These are phyloP conservation scores for Rhodotorula sp. DNA, from an alignment of 1,284 basidiomycete species.

Conservation along the genomic window DNA sequence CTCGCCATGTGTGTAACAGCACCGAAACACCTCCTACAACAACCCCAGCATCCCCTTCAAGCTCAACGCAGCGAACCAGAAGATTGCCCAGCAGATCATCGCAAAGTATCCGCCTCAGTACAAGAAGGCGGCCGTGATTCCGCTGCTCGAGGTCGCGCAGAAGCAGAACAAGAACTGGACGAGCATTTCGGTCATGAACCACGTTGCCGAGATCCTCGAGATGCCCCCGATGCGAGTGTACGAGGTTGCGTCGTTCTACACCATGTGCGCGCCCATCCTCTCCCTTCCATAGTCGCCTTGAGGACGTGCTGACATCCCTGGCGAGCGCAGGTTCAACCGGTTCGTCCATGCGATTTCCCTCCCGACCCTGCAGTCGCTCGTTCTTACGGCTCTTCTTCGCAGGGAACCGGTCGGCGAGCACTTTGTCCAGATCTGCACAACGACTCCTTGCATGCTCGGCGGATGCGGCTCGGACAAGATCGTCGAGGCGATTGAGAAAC, in stretches of 20 bases:
- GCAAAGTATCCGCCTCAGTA: slow-evolving; percentile 84
- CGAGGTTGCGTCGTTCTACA: slow-evolving; percentile 99
- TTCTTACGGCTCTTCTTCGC: neutral
- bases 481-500: slow-evolving; percentile 75
- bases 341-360: neutral
- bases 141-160: slow-evolving; percentile 92
- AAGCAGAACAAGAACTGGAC: slow-evolving; percentile 98
- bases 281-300: neutral
- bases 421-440: slow-evolving; percentile 98
- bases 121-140: slow-evolving; percentile 73
- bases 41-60: slow-evolving; percentile 72
- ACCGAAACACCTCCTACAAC: slow-evolving; percentile 41
- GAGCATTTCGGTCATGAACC: slow-evolving; percentile 99
- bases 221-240: slow-evolving; percentile 99
- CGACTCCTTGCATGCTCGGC: slow-evolving; percentile 95
- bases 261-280: slow-evolving; percentile 73
- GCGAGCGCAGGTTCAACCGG: slow-evolving; percentile 12
- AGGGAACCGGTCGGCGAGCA: slow-evolving; percentile 92
- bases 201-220: slow-evolving; percentile 79
- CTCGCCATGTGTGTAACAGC: slow-evolving; percentile 11
- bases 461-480: slow-evolving; percentile 81
- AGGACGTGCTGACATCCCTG: neutral
- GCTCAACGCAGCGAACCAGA: slow-evolving; percentile 76
- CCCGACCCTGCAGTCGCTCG: neutral
- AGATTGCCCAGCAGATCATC: slow-evolving; percentile 84